Conservation (phyloP, 2,329 filamentous ascomycete species). For the Pleomassaria siparia region DNA sequence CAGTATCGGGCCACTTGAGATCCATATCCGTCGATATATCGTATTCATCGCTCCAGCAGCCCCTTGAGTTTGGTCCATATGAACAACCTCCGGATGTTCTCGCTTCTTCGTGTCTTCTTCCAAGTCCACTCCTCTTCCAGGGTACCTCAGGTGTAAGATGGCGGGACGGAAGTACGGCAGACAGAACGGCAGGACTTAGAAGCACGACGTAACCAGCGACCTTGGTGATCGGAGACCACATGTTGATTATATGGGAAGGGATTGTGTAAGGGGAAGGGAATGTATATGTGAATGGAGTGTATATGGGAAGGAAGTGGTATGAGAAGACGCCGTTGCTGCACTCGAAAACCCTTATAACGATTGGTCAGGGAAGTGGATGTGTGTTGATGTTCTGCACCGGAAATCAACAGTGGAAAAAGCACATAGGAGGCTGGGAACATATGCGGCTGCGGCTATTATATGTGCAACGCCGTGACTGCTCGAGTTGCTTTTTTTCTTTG, state of each 20-base stretch:
- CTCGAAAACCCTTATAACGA: constrained; percentile 4
- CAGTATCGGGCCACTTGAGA: constrained; percentile 45
- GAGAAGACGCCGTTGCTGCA: constrained; percentile 3
- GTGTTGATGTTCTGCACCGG: not conserved
- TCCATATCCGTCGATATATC: constrained; percentile 50
- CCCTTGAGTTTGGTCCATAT: constrained; percentile 35
- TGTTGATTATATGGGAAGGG: constrained; percentile 4
- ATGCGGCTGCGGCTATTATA: constrained; percentile 13
- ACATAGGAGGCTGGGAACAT: constrained; percentile 5
- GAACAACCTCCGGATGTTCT: constrained; percentile 6
- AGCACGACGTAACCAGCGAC: constrained; percentile 15
- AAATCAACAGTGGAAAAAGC: not conserved
- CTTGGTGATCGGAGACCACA: constrained; percentile 15
- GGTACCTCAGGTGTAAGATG: constrained; percentile 21
- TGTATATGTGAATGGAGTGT: no score
- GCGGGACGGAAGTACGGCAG: constrained; percentile 18
- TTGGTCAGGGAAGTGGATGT: no score
- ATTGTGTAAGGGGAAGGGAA: no score
- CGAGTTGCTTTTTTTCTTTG: constrained; percentile 4
- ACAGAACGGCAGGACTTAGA: constrained; percentile 17
- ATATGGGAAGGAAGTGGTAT: constrained; percentile 4
- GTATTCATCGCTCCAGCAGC: constrained; percentile 43
- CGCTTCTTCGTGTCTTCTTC: not conserved
- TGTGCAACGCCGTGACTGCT: not conserved
- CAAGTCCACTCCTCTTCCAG: constrained; percentile 18